These are phyloP conservation scores for Nicotiana benthamiana DNA, from an alignment of 257 asterid genomes.

Conservation along the genomic window DNA sequence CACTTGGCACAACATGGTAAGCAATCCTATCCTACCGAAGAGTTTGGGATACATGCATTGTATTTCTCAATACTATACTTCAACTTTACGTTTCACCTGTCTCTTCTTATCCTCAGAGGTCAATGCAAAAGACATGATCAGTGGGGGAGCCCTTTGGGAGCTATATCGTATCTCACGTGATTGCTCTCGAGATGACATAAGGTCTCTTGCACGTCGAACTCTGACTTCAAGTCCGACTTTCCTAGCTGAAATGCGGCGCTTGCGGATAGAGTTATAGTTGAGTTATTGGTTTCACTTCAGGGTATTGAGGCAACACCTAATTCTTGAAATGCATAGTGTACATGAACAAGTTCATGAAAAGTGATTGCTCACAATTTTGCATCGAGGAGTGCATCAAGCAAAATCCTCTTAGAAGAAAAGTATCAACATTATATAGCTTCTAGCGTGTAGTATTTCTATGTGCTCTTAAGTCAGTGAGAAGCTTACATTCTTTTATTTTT, in stretches of 20 bases:
- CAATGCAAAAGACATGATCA: slow-evolving; percentile 81
- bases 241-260: slow-evolving; percentile 70
- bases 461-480: neutral
- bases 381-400: slow-evolving; percentile 1
- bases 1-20: slow-evolving; percentile 98
- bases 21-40: neutral
- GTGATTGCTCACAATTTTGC: neutral
- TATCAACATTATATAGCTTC: neutral
- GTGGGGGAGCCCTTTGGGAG: slow-evolving; percentile 99
- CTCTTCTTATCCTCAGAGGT: slow-evolving; percentile 44
- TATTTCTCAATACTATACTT: neutral
- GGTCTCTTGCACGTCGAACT: slow-evolving; percentile 86
- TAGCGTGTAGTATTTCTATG: neutral
- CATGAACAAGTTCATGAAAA: neutral
- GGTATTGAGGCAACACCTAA: neutral
- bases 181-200: slow-evolving; percentile 93
- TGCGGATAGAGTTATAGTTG: slow-evolving; percentile 67
- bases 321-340: slow-evolving; percentile 7
- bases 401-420: neutral
- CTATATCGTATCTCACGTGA: slow-evolving; percentile 94
- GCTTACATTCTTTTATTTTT: slow-evolving; percentile 6
- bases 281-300: neutral
- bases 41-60: neutral
- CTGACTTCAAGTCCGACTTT: slow-evolving; percentile 80
- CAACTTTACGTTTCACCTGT: neutral